Percentiles rank a stretch among this genome's conserved stretches.
phyloP scores from a whole-genome alignment of 805 yeast genomes.

The Candida chauliodis region DNA sequence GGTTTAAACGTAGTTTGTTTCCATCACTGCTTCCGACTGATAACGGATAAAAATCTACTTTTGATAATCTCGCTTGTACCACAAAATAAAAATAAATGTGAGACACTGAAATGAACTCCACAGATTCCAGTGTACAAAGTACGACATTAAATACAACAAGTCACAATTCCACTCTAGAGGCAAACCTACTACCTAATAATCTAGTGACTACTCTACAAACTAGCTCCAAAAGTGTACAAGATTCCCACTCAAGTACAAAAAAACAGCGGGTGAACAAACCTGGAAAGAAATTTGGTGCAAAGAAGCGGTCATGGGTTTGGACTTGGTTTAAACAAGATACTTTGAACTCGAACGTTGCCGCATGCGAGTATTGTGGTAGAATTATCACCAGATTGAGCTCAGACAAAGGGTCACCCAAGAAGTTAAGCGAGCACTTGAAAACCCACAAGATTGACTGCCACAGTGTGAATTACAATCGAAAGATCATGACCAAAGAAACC shows the following conservation, averaged over 20 bases:
- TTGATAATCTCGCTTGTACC: no score
- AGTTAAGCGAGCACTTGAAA: constrained; percentile 52
- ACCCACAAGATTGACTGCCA: constrained; percentile 47
- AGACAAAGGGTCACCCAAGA: constrained; percentile 60
- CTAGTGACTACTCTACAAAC: no score
- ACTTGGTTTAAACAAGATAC: constrained; percentile 55
- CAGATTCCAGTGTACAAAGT: no score
- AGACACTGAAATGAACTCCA: no score
- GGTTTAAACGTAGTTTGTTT: no score
- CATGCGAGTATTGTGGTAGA: constrained; percentile 53
- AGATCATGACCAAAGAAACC: constrained; percentile 24
- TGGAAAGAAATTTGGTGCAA: constrained; percentile 57
- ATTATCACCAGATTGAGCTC: constrained; percentile 44
- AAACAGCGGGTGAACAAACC: constrained; percentile 21
- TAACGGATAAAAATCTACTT: no score
- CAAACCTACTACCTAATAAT: no score
- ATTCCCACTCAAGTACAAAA: neutral
- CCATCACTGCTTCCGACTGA: no score
- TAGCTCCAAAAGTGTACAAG: no score
- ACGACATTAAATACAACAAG: no score
- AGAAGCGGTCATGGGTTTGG: constrained; percentile 64
- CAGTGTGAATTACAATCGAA: constrained; percentile 38
- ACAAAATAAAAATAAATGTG: no score
- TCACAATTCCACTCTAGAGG: no score
- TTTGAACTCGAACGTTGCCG: constrained; percentile 46